A percentile compares a stretch with the other conserved stretches of the same genome.
Conservation (phyloP, 2,329 filamentous ascomycete genomes). For the Penicillium sp. region DNA sequence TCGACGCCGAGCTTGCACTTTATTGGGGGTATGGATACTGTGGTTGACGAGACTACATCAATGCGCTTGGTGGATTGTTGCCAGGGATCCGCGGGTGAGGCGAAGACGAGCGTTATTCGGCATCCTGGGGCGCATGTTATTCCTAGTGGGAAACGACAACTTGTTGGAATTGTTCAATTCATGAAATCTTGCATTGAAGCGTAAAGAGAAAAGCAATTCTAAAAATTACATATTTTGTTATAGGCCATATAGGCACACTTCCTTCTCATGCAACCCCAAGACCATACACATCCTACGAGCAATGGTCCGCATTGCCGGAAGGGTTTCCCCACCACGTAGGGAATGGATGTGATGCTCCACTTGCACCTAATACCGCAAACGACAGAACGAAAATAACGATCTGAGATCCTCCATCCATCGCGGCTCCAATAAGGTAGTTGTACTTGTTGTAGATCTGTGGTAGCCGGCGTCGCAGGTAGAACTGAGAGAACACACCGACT, state of each 20-base stretch:
- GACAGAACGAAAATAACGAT: slow-evolving; percentile 45
- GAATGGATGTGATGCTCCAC: slow-evolving; percentile 39
- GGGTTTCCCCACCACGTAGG: slow-evolving; percentile 41
- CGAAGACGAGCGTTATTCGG: not conserved
- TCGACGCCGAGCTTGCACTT: slow-evolving; percentile 1
- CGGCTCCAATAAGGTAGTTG: slow-evolving; percentile 44
- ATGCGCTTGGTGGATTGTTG: slow-evolving; percentile 1
- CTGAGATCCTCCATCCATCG: slow-evolving; percentile 43
- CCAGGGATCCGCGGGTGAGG: not conserved
- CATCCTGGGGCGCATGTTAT: slow-evolving; percentile 3
- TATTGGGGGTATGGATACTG: slow-evolving; percentile 6
- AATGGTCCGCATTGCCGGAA: slow-evolving; percentile 12
- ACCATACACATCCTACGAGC: not conserved
- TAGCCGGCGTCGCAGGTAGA: slow-evolving; percentile 37
- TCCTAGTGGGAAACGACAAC: slow-evolving; percentile 7
- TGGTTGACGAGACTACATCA: slow-evolving; percentile 4
- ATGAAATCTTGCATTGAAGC: not conserved
- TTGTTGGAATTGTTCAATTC: slow-evolving; percentile 2
- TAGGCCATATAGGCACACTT: not conserved
- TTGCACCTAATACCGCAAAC: slow-evolving; percentile 48
- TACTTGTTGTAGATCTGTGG: slow-evolving; percentile 44
- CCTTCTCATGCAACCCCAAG: not conserved
- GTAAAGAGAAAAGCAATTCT: not conserved
- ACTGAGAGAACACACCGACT: slow-evolving; percentile 30
- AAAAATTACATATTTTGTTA: not conserved